phyloP scores from a whole-genome alignment of 805 yeast species.

The Kluyveromyces nonfermentans region DNA sequence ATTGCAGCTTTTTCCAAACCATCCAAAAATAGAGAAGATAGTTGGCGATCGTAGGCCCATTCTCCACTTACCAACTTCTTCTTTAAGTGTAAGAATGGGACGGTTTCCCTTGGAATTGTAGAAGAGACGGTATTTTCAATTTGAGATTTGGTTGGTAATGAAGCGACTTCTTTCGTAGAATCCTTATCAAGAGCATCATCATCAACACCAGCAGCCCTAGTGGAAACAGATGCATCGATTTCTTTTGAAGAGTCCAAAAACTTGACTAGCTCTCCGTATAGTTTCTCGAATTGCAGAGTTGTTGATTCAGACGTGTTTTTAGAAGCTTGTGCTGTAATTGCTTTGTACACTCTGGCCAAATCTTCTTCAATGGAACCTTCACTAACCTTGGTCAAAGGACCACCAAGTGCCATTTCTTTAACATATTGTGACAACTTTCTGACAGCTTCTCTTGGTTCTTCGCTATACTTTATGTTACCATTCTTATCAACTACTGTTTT shows the following conservation, averaged over 20 bases:
- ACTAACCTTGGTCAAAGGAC: slow-evolving; percentile 57
- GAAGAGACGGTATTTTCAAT: slow-evolving; percentile 68
- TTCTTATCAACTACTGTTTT: slow-evolving; percentile 77
- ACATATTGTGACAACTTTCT: slow-evolving; percentile 95
- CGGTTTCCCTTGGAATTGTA: slow-evolving; percentile 67
- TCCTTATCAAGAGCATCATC: slow-evolving; percentile 43
- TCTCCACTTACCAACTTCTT: slow-evolving; percentile 58
- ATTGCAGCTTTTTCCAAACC: slow-evolving; percentile 91
- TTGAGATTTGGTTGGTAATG: slow-evolving; percentile 64
- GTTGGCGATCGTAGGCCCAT: slow-evolving; percentile 77
- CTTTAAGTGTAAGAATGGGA: slow-evolving; percentile 92
- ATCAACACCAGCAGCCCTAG: slow-evolving; percentile 43
- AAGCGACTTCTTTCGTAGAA: slow-evolving; percentile 72
- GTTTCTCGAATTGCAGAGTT: slow-evolving; percentile 58
- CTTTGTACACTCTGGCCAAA: slow-evolving; percentile 71
- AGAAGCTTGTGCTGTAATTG: slow-evolving; percentile 62
- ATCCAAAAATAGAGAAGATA: slow-evolving; percentile 73
- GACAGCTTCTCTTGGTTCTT: slow-evolving; percentile 80
- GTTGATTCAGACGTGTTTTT: slow-evolving; percentile 45
- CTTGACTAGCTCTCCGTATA: slow-evolving; percentile 61
- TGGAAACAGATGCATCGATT: slow-evolving; percentile 57
- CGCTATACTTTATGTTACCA: slow-evolving; percentile 80
- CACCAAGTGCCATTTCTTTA: slow-evolving; percentile 93
- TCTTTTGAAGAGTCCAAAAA: slow-evolving; percentile 62
- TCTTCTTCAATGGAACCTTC: slow-evolving; percentile 82